These are phyloP conservation scores for Bipolaris bicolor DNA, from an alignment of 2,329 filamentous ascomycete species.

Conservation along the genomic window DNA sequence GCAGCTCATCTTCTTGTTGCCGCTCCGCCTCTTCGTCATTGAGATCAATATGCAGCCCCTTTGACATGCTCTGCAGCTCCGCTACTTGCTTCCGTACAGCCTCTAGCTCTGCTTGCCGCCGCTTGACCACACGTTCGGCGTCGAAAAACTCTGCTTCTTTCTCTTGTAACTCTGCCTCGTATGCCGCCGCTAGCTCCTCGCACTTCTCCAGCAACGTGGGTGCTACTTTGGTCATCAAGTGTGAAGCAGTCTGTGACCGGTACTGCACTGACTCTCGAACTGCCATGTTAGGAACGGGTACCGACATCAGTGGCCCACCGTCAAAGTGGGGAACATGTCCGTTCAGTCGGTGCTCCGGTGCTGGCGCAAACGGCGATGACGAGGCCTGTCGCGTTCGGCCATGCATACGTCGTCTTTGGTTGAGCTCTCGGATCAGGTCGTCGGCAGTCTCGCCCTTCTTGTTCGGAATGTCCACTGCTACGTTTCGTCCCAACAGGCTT, in stretches of 20 bases:
- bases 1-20: constrained; percentile 49
- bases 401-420: constrained; percentile 69
- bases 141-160: constrained; percentile 64
- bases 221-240: constrained; percentile 69
- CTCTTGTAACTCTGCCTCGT: constrained; percentile 76
- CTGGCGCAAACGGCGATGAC: constrained; percentile 65
- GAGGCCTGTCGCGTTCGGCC: constrained; percentile 69
- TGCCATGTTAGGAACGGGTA: constrained; percentile 32
- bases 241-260: constrained; percentile 56
- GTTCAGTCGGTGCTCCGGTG: constrained; percentile 43
- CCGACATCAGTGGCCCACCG: constrained; percentile 31
- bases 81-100: constrained; percentile 64
- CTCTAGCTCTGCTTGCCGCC: constrained; percentile 71
- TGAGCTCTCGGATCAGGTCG: constrained; percentile 76
- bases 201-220: constrained; percentile 58
- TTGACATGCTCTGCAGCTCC: constrained; percentile 54
- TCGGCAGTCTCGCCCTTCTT: constrained; percentile 82
- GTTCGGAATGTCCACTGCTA: constrained; percentile 82
- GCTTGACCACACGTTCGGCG: constrained; percentile 57
- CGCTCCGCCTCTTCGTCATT: constrained; percentile 46
- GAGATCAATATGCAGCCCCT: constrained; percentile 37
- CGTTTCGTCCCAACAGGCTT: constrained; percentile 74
- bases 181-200: constrained; percentile 55
- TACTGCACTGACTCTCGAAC: constrained; percentile 41
- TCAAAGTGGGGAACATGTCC: constrained; percentile 33